Evolutionary conservation across 2,329 filamentous ascomycete species (phyloP).

Genomic region (Davidsoniella virescens): DNA sequence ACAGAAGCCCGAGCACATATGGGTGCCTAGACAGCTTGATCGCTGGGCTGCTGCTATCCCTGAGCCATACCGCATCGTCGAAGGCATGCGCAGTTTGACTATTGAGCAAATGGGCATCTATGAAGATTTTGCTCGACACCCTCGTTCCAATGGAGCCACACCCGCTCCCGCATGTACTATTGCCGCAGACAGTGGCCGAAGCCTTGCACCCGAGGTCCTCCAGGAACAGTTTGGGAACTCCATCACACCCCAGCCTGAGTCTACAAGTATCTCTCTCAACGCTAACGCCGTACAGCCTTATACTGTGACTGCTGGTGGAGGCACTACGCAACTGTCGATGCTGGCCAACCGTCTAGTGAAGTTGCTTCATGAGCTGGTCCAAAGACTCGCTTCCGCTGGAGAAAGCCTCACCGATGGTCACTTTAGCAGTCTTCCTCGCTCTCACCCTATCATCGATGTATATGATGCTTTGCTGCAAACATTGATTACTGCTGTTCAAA

Average conservation of each 20-base stretch:
- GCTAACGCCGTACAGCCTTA: constrained; percentile 26
- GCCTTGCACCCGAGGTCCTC: constrained; percentile 46
- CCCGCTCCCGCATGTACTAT: constrained; percentile 39
- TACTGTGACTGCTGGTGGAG: neutral
- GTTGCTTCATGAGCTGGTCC: constrained; percentile 39
- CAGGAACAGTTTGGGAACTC: constrained; percentile 43
- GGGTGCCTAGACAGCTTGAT: constrained; percentile 65
- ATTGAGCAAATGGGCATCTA: constrained; percentile 90
- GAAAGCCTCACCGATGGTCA: constrained; percentile 40
- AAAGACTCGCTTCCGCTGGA: constrained; percentile 23
- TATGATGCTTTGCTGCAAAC: constrained; percentile 45
- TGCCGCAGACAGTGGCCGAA: constrained; percentile 43
- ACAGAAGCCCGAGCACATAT: constrained; percentile 65
- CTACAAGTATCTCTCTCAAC: constrained; percentile 37
- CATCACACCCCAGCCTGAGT: constrained; percentile 43
- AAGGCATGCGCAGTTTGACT: constrained; percentile 55
- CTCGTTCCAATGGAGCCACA: constrained; percentile 43
- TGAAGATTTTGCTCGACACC: constrained; percentile 83
- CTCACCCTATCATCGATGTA: constrained; percentile 43
- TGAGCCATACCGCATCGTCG: constrained; percentile 76
- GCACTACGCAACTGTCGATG: constrained; percentile 28
- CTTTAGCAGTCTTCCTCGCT: constrained; percentile 40
- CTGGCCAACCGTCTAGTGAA: constrained; percentile 41
- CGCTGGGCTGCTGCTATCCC: constrained; percentile 90
- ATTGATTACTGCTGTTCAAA: constrained; percentile 47